These are phyloP conservation scores for Pecoramyces ruminantium DNA, from an alignment of 192 early-diverging fungal genomes.

Conservation along the genomic window DNA sequence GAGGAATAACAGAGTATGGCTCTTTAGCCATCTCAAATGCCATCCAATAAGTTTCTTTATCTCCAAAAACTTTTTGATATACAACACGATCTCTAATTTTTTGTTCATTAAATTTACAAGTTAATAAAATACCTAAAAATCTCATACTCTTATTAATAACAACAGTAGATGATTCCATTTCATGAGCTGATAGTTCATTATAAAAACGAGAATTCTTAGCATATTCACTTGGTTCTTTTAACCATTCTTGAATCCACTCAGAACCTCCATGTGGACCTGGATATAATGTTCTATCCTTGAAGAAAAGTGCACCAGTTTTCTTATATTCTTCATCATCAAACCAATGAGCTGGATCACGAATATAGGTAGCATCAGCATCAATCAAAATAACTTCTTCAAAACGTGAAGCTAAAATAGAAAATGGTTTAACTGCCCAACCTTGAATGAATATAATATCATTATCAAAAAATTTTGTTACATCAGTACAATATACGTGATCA, in stretches of 20 bases:
- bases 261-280: slow-evolving; percentile 9
- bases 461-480: slow-evolving; percentile 16
- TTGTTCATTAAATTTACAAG: slow-evolving; percentile 18
- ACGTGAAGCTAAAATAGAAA: slow-evolving; percentile 34
- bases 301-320: slow-evolving; percentile 38
- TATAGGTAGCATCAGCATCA: slow-evolving; percentile 50
- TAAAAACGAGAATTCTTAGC: slow-evolving; percentile 19
- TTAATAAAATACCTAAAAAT: slow-evolving; percentile 28
- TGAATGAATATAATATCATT: slow-evolving; percentile 17
- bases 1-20: slow-evolving; percentile 12
- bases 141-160: slow-evolving; percentile 27
- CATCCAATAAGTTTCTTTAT: slow-evolving; percentile 57
- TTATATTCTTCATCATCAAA: slow-evolving; percentile 25
- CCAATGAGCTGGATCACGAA: slow-evolving; percentile 32
- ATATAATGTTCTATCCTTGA: slow-evolving; percentile 40
- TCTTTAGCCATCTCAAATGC: slow-evolving; percentile 38
- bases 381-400: slow-evolving; percentile 47
- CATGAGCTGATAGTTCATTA: slow-evolving; percentile 11
- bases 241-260: slow-evolving; percentile 27
- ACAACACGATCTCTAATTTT: slow-evolving; percentile 24
- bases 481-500: slow-evolving; percentile 12
- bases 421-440: slow-evolving; percentile 54
- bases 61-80: slow-evolving; percentile 29
- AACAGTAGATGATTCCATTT: slow-evolving; percentile 45
- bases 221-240: slow-evolving; percentile 20